These are phyloP conservation scores for Aspergillus hiratsukae DNA, from an alignment of 2,329 filamentous ascomycete species.

Conservation along the genomic window DNA sequence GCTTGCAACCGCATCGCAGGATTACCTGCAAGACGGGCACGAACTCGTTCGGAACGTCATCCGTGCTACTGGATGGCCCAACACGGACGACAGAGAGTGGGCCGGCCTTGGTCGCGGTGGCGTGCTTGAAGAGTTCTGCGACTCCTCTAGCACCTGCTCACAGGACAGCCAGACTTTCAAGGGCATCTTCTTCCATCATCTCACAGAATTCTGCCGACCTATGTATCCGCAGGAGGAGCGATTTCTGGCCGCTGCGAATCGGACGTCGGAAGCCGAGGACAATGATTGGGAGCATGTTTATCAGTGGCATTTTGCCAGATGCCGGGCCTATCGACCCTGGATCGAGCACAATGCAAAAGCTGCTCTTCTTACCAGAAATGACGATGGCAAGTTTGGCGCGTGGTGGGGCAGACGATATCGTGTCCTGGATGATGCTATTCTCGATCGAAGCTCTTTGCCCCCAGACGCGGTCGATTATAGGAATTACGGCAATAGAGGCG, in stretches of 20 bases:
- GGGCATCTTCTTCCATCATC: constrained; percentile 88
- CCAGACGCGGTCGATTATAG: constrained; percentile 46
- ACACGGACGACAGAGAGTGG: constrained; percentile 52
- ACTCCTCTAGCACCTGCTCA: constrained; percentile 67
- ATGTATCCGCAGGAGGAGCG: constrained; percentile 49
- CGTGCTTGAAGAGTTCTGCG: constrained; percentile 79
- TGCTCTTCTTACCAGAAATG: constrained; percentile 65
- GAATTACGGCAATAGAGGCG: constrained; percentile 32
- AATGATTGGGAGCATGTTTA: constrained; percentile 43
- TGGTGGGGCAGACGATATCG: constrained; percentile 66
- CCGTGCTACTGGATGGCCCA: constrained; percentile 69
- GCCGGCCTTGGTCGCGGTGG: constrained; percentile 72
- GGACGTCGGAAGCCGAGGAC: constrained; percentile 26
- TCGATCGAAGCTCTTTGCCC: constrained; percentile 33
- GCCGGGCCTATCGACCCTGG: constrained; percentile 66
- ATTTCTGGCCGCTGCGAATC: constrained; percentile 36
- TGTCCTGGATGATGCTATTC: constrained; percentile 7
- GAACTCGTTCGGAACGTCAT: constrained; percentile 70
- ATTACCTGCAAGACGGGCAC: constrained; percentile 76
- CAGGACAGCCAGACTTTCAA: constrained; percentile 91
- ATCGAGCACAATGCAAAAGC: constrained; percentile 72
- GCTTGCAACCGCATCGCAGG: constrained; percentile 66
- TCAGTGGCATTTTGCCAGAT: constrained; percentile 56
- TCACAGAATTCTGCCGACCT: constrained; percentile 70
- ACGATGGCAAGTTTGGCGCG: constrained; percentile 68